Conservation (phyloP, 116 monocot species). For the Papilionanthe hybrid region DNA sequence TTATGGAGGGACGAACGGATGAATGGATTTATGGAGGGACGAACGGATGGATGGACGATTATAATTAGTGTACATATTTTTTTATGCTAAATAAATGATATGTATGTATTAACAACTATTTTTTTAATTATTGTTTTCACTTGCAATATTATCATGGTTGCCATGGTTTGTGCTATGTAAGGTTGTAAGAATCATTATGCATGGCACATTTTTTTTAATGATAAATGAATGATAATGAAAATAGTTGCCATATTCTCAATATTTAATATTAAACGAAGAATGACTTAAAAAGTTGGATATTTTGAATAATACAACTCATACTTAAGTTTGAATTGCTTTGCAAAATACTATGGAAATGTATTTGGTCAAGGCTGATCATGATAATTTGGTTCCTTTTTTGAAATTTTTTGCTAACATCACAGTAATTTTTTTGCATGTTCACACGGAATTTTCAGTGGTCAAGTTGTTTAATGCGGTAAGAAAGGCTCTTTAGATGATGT, state of each 20-base stretch:
- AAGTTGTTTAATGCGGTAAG: conserved; percentile 89
- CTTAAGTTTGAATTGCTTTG: not conserved
- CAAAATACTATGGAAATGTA: not conserved
- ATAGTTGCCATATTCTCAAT: not conserved
- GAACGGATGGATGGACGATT: no score
- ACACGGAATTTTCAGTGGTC: conserved; percentile 51
- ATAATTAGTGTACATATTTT: no score
- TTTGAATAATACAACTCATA: not conserved
- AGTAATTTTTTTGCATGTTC: conserved; percentile 17
- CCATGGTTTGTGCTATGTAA: not conserved
- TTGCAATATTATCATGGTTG: not conserved
- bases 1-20: no score
- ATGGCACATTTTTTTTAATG: not conserved
- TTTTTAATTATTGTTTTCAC: not conserved
- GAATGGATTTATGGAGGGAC: no score
- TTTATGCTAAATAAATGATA: no score
- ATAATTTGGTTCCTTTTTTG: not conserved
- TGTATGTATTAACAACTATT: not conserved
- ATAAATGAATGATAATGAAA: not conserved
- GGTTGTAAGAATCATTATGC: not conserved
- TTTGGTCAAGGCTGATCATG: not conserved
- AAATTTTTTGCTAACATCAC: conserved; percentile 1
- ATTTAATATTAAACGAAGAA: not conserved
- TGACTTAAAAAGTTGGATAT: not conserved
- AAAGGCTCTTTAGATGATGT: not conserved